A percentile compares a stretch with the other conserved stretches of the same genome.
Evolutionary conservation across 2,329 filamentous ascomycete genomes (phyloP).

Genomic region (Arthrobotrys musiformis): DNA sequence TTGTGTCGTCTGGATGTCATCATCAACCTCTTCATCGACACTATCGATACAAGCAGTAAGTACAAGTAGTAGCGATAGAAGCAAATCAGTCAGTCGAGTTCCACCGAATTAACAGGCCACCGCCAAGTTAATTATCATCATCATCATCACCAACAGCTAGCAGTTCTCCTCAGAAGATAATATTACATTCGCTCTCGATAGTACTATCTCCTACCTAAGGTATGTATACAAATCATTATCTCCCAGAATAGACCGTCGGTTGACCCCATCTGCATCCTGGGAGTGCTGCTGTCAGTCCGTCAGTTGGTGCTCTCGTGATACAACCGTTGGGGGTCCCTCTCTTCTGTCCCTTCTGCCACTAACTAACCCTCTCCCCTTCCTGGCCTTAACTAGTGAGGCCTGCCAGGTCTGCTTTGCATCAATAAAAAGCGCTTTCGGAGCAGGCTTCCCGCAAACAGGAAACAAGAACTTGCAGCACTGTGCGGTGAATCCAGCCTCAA

Average conservation of each 20-base stretch:
- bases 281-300: too few relatives aligned
- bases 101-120: constrained; percentile 33
- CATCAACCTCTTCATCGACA: not conserved
- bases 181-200: not conserved
- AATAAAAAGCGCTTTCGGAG: constrained; percentile 38
- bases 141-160: not conserved
- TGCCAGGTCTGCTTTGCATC: too few relatives aligned
- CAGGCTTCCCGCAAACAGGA: constrained; percentile 48
- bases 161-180: not conserved
- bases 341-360: not conserved
- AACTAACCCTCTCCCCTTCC: not conserved
- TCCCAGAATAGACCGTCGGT: too few relatives aligned
- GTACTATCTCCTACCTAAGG: too few relatives aligned
- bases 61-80: not conserved
- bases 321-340: constrained; percentile 25
- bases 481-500: not conserved
- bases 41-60: not conserved
- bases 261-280: constrained; percentile 31
- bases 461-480: not conserved
- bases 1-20: constrained; percentile 29
- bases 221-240: too few relatives aligned
- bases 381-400: not conserved
- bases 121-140: too few relatives aligned
- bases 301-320: constrained; percentile 55
- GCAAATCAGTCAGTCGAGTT: not conserved